Evolutionary conservation across 2,329 filamentous ascomycete genomes (phyloP).

Genomic region (Scedosporium aurantiacum): DNA sequence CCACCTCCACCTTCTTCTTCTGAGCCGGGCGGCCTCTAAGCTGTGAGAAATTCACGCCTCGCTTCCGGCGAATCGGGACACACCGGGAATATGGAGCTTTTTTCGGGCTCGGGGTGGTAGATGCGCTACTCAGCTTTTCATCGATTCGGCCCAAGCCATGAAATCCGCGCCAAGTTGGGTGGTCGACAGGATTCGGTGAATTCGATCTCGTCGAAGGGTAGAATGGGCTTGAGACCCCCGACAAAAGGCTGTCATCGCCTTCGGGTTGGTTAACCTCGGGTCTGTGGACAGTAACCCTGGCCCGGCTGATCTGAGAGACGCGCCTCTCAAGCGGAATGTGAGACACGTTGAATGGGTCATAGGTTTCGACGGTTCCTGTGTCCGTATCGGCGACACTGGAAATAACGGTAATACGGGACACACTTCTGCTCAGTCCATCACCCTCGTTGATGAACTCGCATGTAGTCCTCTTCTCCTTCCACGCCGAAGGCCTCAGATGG

Average conservation of each 20-base stretch:
- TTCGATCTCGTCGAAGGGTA: not conserved
- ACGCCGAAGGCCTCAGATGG: slow-evolving; percentile 51
- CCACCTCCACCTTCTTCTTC: not conserved
- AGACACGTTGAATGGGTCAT: slow-evolving; percentile 75
- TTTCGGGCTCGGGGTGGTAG: slow-evolving; percentile 23
- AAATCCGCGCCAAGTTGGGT: not conserved
- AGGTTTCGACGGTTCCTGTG: slow-evolving; percentile 47
- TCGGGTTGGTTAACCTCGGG: slow-evolving; percentile 6
- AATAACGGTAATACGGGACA: slow-evolving; percentile 55
- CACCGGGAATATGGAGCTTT: slow-evolving; percentile 29
- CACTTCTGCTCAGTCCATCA: slow-evolving; percentile 39
- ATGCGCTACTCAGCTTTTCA: slow-evolving; percentile 35
- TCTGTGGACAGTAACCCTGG: slow-evolving; percentile 60
- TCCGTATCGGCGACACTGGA: slow-evolving; percentile 47
- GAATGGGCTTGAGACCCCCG: not conserved
- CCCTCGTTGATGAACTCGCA: slow-evolving; percentile 42
- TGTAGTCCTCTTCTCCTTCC: slow-evolving; percentile 51
- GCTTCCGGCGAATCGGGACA: slow-evolving; percentile 34
- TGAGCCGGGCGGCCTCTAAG: not conserved
- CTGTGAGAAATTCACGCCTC: slow-evolving; percentile 44
- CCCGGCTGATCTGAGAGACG: slow-evolving; percentile 43
- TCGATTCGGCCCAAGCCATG: not conserved
- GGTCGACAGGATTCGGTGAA: not conserved
- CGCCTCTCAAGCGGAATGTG: slow-evolving; percentile 29
- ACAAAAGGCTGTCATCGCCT: not conserved